Evolutionary conservation across 2,329 filamentous ascomycete genomes (phyloP), one percentile per base, ranked within the genome.

Genomic region (Raffaelea albimanens): DNA sequence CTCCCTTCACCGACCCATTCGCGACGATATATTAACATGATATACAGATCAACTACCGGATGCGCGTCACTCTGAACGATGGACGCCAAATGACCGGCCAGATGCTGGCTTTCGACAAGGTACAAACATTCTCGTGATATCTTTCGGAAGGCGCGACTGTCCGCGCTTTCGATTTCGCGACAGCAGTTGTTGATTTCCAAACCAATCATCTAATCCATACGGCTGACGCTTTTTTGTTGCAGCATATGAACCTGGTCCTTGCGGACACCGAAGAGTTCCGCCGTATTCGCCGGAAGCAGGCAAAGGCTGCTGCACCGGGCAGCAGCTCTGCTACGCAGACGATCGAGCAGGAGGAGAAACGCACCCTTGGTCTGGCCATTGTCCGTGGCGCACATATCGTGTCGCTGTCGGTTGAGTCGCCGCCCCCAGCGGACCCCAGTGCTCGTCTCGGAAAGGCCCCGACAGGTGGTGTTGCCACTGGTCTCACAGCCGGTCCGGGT

Each of bases 251-350:
- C 67, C 80, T 98, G 56, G 93, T 98, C 53, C 85, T 98, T 53
- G 93, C 91, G 68, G 93, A 98, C 63, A 97, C 93, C 57, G 93
- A 98, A 78, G 91, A 97, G 67, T 96, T 95, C 68, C 86, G 90
- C 65, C 85, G 85, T 63, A 83, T 91, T 53, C 94, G 93, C 73
- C 80, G 86, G 67, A 91, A 85, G 73, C 80, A 83, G 59, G 76
- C 80, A 58, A 94, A 93, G 71, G 71, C 78, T 46, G 67, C 76
- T 44, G 80, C 84, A 40, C 79, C 82, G 20, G 76, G 76, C 52
- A 73, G 49, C 22, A 10, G 49, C 5, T 33, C 49, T 16, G 39
- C 75, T 48, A 72, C 76, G 53, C 78, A 85, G 61, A 78, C 85
- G 43, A 76, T 95, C 58, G 89, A 96, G 70, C 82, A 85, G 14